A percentile compares a stretch with the other conserved stretches of the same genome.
These are phyloP conservation scores for Cadophora sp. DNA, from an alignment of 2,329 filamentous ascomycete genomes.

Conservation along the genomic window DNA sequence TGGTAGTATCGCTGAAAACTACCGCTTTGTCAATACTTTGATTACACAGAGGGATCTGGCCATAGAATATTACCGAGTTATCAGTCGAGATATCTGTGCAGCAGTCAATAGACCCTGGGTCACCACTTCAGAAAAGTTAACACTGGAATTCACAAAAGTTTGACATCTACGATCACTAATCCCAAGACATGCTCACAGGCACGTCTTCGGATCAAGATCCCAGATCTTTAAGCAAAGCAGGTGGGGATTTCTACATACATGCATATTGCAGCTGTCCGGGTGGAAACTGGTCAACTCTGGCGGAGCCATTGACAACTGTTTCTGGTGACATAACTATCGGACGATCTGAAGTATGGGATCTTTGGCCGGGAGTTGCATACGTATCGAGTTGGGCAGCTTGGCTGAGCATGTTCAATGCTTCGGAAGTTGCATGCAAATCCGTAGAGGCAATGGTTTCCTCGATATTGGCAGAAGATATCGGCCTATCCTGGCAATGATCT, in stretches of 20 bases:
- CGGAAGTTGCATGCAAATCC: slow-evolving; percentile 51
- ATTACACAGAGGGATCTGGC: not conserved
- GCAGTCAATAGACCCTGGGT: slow-evolving; percentile 28
- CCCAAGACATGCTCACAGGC: too few relatives aligned
- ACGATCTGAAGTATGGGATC: slow-evolving; percentile 28
- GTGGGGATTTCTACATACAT: not conserved
- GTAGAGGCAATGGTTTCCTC: slow-evolving; percentile 51
- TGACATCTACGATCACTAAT: too few relatives aligned
- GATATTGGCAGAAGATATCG: slow-evolving; percentile 39
- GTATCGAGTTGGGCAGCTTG: slow-evolving; percentile 51
- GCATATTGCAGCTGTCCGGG: slow-evolving; percentile 28
- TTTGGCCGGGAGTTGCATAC: slow-evolving; percentile 29
- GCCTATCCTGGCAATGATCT: slow-evolving; percentile 18
- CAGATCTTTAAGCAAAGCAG: too few relatives aligned
- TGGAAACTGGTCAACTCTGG: slow-evolving; percentile 1
- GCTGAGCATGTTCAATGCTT: slow-evolving; percentile 51
- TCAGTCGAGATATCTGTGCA: slow-evolving; percentile 24
- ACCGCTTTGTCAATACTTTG: slow-evolving; percentile 49
- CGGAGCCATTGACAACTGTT: not conserved
- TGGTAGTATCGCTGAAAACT: slow-evolving; percentile 72
- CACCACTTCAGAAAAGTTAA: slow-evolving; percentile 1
- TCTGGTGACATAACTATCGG: slow-evolving; percentile 13
- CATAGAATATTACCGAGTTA: slow-evolving; percentile 17
- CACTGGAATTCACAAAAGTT: too few relatives aligned
- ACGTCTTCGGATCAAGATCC: too few relatives aligned